Evolutionary conservation across 2,329 filamentous ascomycete species (phyloP).

Genomic region (Epichloe scottii): DNA sequence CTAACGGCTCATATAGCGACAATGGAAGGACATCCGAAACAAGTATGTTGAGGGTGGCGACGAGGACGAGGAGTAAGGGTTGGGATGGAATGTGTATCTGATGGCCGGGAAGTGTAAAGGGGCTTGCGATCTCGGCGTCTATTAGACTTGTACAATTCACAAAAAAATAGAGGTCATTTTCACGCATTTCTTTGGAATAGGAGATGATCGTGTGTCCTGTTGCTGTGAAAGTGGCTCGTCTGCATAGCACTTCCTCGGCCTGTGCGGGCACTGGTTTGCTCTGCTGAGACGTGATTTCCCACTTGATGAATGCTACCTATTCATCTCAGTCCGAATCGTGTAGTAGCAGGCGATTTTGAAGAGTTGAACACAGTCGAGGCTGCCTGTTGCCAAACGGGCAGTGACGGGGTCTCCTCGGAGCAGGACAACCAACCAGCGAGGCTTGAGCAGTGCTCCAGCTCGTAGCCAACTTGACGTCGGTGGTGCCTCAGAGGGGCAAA

Average conservation of each 20-base stretch:
- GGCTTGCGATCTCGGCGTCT: constrained; percentile 10
- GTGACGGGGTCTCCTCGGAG: constrained; percentile 6
- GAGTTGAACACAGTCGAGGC: background rate
- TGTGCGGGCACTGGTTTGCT: background rate
- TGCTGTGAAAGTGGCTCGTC: background rate
- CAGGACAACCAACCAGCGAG: constrained; percentile 2
- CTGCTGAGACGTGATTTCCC: background rate
- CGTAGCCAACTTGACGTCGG: constrained; percentile 4
- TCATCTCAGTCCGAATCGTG: background rate
- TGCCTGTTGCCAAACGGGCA: background rate
- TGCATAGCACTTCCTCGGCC: background rate
- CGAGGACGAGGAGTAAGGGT: constrained; percentile 42
- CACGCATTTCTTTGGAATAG: background rate
- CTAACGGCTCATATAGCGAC: constrained; percentile 49
- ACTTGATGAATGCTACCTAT: background rate
- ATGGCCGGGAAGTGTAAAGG: constrained; percentile 9
- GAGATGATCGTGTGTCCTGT: background rate
- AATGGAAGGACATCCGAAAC: constrained; percentile 99
- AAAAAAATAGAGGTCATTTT: constrained; percentile 16
- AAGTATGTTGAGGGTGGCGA: constrained; percentile 66
- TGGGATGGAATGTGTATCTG: background rate
- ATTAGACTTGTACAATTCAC: constrained; percentile 22
- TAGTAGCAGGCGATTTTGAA: background rate
- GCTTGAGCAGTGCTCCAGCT: background rate
- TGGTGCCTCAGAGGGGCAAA: background rate